Percentiles rank a stretch among this genome's conserved stretches.
phyloP scores from a whole-genome alignment of 805 yeast genomes.

The Limtongia smithiae region DNA sequence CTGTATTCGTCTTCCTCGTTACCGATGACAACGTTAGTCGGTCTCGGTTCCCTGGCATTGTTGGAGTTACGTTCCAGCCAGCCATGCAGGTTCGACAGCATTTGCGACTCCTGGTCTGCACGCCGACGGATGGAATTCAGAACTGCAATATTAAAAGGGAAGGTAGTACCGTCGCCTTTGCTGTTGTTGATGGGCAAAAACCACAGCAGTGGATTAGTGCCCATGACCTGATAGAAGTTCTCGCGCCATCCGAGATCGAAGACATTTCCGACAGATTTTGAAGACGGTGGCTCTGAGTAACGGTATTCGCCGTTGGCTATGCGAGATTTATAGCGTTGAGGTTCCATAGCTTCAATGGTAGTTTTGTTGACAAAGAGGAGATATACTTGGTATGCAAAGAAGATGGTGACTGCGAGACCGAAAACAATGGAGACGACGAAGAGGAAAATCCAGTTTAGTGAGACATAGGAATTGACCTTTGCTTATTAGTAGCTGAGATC shows the following conservation, averaged over 20 bases:
- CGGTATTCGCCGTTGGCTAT: constrained; percentile 37
- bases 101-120: constrained; percentile 36
- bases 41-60: not conserved
- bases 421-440: constrained; percentile 53
- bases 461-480: constrained; percentile 42
- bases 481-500: not conserved
- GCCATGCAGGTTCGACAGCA: constrained; percentile 19
- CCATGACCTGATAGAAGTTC: constrained; percentile 77
- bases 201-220: constrained; percentile 64
- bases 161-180: constrained; percentile 40
- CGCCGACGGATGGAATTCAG: constrained; percentile 34
- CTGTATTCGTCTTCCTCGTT: constrained; percentile 19
- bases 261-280: constrained; percentile 56
- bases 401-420: constrained; percentile 53
- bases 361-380: constrained; percentile 65
- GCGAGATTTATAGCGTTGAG: constrained; percentile 38
- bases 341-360: constrained; percentile 66
- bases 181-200: constrained; percentile 53
- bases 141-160: constrained; percentile 36
- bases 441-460: constrained; percentile 59
- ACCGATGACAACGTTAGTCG: constrained; percentile 8
- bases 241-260: constrained; percentile 64
- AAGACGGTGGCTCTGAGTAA: constrained; percentile 44
- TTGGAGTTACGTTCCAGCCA: constrained; percentile 5
- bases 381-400: constrained; percentile 48